Evolutionary conservation across 164 flowering plant genomes (phyloP).

Genomic region (Malania oleifera): DNA sequence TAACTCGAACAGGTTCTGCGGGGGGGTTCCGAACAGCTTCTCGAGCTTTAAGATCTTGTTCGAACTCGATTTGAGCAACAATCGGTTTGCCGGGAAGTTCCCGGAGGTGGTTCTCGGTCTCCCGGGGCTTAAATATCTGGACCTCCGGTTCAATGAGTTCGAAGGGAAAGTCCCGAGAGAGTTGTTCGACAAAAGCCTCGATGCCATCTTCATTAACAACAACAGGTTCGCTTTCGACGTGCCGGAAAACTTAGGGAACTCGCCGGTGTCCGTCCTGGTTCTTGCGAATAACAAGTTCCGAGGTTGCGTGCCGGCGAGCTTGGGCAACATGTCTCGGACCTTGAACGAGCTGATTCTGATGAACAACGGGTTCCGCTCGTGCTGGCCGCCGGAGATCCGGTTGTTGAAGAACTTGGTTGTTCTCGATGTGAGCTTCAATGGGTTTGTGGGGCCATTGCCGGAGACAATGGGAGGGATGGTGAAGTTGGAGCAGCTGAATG

Average conservation of each 20-base stretch:
- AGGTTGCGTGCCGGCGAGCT: constrained; percentile 76
- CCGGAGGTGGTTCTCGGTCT: constrained; percentile 48
- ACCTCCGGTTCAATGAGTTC: constrained; percentile 80
- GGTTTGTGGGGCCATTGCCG: constrained; percentile 76
- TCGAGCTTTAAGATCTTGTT: constrained; percentile 31
- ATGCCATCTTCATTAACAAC: constrained; percentile 84
- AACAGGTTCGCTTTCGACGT: constrained; percentile 62
- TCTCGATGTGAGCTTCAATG: constrained; percentile 71
- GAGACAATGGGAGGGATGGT: constrained; percentile 53
- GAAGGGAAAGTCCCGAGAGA: constrained; percentile 68
- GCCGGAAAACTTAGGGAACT: constrained; percentile 87
- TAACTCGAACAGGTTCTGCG: constrained; percentile 65
- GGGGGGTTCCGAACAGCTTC: constrained; percentile 44
- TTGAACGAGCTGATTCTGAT: constrained; percentile 69
- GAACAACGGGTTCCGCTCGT: constrained; percentile 66
- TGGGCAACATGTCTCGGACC: constrained; percentile 69
- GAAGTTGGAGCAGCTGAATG: constrained; percentile 81
- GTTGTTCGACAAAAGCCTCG: constrained; percentile 69
- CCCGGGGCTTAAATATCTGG: constrained; percentile 46
- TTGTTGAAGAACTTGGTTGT: constrained; percentile 63
- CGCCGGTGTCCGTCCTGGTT: constrained; percentile 88
- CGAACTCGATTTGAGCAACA: constrained; percentile 74
- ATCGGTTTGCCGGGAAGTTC: constrained; percentile 58
- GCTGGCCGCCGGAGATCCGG: constrained; percentile 75
- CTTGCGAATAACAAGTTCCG: constrained; percentile 73